phyloP scores from a whole-genome alignment of 192 early-diverging fungal genomes.

The Entomortierella chlamydospora region DNA sequence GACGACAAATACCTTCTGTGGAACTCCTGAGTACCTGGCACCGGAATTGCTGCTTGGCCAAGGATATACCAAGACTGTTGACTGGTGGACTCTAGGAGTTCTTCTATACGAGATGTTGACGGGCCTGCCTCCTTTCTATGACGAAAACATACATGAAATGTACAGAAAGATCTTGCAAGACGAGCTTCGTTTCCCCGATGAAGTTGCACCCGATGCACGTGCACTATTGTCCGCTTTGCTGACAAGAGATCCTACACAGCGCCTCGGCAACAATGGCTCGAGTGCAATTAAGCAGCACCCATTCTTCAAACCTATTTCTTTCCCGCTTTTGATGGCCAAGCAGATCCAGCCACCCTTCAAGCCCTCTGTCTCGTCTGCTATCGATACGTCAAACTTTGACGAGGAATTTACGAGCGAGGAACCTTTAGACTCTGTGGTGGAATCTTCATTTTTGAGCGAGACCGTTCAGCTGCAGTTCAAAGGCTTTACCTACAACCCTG shows the following conservation, averaged over 20 bases:
- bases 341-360: conserved; percentile 95
- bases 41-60: conserved; percentile 89
- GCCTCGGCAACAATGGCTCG: conserved; percentile 90
- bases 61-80: conserved; percentile 91
- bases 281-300: conserved; percentile 94
- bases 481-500: conserved; percentile 91
- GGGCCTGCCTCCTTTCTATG: conserved; percentile 94
- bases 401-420: conserved; percentile 96
- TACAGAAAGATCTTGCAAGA: conserved; percentile 94
- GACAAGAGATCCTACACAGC: conserved; percentile 82
- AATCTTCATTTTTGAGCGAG: conserved; percentile 86
- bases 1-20: conserved; percentile 95
- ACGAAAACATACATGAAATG: conserved; percentile 95
- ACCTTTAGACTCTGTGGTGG: conserved; percentile 88
- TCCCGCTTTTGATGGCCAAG: conserved; percentile 86
- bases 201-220: conserved; percentile 75
- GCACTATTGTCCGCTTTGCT: conserved; percentile 78
- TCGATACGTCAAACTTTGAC: conserved; percentile 98
- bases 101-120: conserved; percentile 92
- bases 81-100: conserved; percentile 98
- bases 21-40: conserved; percentile 97
- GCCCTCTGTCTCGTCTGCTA: conserved; percentile 86
- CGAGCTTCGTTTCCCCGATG: conserved; percentile 85
- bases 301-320: conserved; percentile 93
- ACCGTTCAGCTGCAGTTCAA: conserved; percentile 95